Percentiles rank a stretch among this genome's conserved stretches.
These are phyloP conservation scores for Caloboletus inedulis DNA, from an alignment of 1,284 basidiomycete genomes.

Conservation along the genomic window DNA sequence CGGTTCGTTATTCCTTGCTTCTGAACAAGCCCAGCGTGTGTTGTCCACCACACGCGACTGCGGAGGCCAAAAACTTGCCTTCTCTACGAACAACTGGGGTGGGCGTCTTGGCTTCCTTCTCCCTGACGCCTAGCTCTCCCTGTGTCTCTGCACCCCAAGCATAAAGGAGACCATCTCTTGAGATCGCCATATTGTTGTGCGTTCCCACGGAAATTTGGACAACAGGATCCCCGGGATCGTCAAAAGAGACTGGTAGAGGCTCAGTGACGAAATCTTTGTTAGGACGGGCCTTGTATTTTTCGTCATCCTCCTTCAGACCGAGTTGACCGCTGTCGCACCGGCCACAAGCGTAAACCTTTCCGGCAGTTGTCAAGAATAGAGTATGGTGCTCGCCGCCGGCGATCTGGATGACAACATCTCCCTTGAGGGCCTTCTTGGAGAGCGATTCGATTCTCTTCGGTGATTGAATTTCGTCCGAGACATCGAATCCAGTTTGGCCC, in stretches of 20 bases:
- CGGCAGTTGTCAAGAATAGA: slow-evolving; percentile 80
- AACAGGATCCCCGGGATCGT: slow-evolving; percentile 63
- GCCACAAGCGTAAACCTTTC: slow-evolving; percentile 82
- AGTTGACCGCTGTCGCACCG: slow-evolving; percentile 77
- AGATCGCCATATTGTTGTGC: slow-evolving; percentile 82
- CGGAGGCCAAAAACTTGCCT: slow-evolving; percentile 60
- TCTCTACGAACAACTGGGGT: slow-evolving; percentile 63
- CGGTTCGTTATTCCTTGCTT: slow-evolving; percentile 41
- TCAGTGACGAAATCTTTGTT: slow-evolving; percentile 58
- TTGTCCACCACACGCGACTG: slow-evolving; percentile 68
- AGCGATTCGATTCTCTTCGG: slow-evolving; percentile 72
- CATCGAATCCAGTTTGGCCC: slow-evolving; percentile 62
- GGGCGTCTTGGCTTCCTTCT: slow-evolving; percentile 58
- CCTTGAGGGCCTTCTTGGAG: slow-evolving; percentile 62
- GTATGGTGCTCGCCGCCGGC: slow-evolving; percentile 84
- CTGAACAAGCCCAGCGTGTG: slow-evolving; percentile 68
- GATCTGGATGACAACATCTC: slow-evolving; percentile 69
- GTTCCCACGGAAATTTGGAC: slow-evolving; percentile 74
- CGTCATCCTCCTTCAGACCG: slow-evolving; percentile 64
- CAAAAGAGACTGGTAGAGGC: slow-evolving; percentile 66
- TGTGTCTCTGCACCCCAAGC: slow-evolving; percentile 84
- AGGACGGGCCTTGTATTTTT: slow-evolving; percentile 49
- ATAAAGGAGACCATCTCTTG: slow-evolving; percentile 74
- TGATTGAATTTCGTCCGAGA: slow-evolving; percentile 51
- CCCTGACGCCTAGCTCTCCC: slow-evolving; percentile 63